Conservation (phyloP, 257 asterid species). For the Salvia rosmarinus region DNA sequence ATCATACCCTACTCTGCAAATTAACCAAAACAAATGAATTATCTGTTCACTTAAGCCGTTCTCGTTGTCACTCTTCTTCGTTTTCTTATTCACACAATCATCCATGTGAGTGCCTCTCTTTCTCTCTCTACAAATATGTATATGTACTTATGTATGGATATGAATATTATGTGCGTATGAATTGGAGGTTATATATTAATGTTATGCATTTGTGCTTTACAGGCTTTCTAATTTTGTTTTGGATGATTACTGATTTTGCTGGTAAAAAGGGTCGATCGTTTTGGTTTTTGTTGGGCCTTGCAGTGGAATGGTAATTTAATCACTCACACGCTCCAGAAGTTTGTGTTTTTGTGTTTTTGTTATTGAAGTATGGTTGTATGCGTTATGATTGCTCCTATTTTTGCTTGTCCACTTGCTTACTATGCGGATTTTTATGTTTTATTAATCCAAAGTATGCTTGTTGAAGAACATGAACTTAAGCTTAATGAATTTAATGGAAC, state of each 20-base stretch:
- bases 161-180: constrained; percentile 1
- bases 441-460: not conserved
- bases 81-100: constrained; percentile 37
- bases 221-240: constrained; percentile 7
- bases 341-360: not conserved
- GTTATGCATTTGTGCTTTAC: not conserved
- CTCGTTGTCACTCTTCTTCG: constrained; percentile 31
- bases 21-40: constrained; percentile 37
- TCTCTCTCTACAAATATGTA: not conserved
- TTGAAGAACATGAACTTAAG: not conserved
- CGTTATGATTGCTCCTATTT: constrained; percentile 16
- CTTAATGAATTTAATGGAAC: constrained; percentile 21
- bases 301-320: constrained; percentile 36
- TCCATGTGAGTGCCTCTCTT: constrained; percentile 38
- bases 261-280: constrained; percentile 33
- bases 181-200: constrained; percentile 2
- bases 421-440: constrained; percentile 13
- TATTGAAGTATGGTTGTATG: constrained; percentile 11
- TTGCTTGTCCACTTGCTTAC: not conserved
- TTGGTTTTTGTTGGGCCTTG: constrained; percentile 27
- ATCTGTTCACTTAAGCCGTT: constrained; percentile 36
- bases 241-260: constrained; percentile 33
- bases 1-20: constrained; percentile 15
- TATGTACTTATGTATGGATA: not conserved
- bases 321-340: not conserved